A percentile compares a stretch with the other conserved stretches of the same genome.
phyloP scores from a whole-genome alignment of 345 rosid species.

The Sisymbrium irio region DNA sequence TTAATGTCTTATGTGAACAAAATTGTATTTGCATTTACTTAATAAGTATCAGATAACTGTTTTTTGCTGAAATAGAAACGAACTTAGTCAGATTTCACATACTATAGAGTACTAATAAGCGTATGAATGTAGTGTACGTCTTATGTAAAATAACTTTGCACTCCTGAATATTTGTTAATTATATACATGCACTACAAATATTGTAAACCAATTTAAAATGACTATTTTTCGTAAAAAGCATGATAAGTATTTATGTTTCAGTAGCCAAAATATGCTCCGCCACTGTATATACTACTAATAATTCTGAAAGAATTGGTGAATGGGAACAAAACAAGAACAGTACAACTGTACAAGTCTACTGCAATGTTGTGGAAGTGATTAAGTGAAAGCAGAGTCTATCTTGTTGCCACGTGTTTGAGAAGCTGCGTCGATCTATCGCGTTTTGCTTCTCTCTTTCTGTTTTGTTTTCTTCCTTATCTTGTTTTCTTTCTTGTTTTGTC shows the following conservation, averaged over 20 bases:
- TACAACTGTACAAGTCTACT: neutral
- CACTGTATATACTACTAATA: no score
- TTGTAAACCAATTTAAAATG: neutral
- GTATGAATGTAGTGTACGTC: no score
- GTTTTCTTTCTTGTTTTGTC: slow-evolving; percentile 27
- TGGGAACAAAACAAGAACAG: neutral
- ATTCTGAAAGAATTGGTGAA: neutral
- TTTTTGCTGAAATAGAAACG: neutral
- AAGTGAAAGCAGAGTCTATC: slow-evolving; percentile 14
- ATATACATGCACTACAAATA: neutral
- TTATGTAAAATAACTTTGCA: no score
- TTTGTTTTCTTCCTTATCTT: slow-evolving; percentile 2
- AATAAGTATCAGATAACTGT: no score
- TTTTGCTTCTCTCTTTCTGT: slow-evolving; percentile 12
- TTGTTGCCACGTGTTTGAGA: neutral
- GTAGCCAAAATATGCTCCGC: neutral
- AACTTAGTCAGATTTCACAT: no score
- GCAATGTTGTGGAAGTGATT: neutral
- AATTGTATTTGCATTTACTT: no score
- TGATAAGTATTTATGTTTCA: neutral
- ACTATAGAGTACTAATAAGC: no score
- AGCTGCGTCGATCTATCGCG: slow-evolving; percentile 34
- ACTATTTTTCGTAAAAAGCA: neutral
- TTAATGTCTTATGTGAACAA: no score
- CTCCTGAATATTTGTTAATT: no score